Evolutionary conservation across 164 flowering plant genomes (phyloP).

Genomic region (Annona cherimola): DNA sequence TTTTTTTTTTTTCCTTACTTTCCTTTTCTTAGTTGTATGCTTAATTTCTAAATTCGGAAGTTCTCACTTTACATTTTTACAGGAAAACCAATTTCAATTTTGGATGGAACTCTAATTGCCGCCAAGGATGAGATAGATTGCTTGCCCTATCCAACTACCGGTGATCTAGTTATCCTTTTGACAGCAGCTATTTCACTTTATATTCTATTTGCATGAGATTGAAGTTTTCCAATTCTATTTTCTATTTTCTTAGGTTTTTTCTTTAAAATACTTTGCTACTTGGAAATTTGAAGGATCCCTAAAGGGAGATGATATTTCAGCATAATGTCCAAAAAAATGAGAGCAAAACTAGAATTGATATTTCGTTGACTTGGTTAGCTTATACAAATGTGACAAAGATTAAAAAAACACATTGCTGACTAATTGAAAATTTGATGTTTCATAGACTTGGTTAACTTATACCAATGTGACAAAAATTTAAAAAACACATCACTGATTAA

Average conservation of each 20-base stretch:
- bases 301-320: background rate
- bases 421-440: no score
- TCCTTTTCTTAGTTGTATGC: no score
- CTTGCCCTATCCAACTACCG: slow-evolving; percentile 90
- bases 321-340: background rate
- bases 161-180: slow-evolving; percentile 21
- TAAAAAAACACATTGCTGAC: background rate
- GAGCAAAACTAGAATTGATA: background rate
- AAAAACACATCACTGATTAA: no score
- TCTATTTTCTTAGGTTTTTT: no score
- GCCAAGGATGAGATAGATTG: slow-evolving; percentile 96
- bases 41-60: background rate
- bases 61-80: slow-evolving; percentile 8
- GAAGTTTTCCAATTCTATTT: background rate
- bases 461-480: background rate
- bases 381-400: no score
- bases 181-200: background rate
- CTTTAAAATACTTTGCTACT: no score
- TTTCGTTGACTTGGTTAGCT: background rate
- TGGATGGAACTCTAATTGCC: slow-evolving; percentile 87
- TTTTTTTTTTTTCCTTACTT: background rate
- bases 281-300: background rate
- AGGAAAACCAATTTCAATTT: slow-evolving; percentile 73
- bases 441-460: background rate
- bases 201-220: background rate